Evolutionary conservation across 1,284 basidiomycete species (phyloP).

Genomic region (Apiotrichum mycotoxinovorans): DNA sequence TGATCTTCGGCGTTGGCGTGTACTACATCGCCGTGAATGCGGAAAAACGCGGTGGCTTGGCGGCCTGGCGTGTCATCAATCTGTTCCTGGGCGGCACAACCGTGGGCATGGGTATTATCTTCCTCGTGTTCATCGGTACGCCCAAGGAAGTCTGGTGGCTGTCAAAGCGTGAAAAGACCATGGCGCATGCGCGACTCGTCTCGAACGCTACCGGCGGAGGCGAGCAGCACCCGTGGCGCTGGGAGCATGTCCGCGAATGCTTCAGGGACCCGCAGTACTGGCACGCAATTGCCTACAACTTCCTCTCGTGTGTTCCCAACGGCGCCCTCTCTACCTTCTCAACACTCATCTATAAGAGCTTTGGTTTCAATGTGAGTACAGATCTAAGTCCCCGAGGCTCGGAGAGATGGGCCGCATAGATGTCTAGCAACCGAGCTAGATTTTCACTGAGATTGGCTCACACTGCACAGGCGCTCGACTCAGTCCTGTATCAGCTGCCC

Average conservation of each 20-base stretch:
- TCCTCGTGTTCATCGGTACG: constrained; percentile 29
- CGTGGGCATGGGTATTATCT: constrained; percentile 25
- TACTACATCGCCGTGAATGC: constrained; percentile 28
- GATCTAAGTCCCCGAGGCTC: background rate
- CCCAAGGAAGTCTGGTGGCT: constrained; percentile 33
- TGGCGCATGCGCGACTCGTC: constrained; percentile 30
- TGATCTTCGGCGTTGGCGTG: constrained; percentile 23
- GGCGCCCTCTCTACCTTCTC: constrained; percentile 16
- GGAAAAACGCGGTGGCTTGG: constrained; percentile 19
- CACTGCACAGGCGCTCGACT: background rate
- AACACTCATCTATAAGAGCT: constrained; percentile 22
- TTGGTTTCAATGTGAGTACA: constrained; percentile 25
- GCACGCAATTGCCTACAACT: constrained; percentile 24
- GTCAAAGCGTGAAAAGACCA: constrained; percentile 25
- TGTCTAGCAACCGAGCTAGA: too few species aligned
- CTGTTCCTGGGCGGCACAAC: constrained; percentile 35
- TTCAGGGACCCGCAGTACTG: constrained; percentile 24
- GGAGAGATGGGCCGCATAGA: constrained; percentile 1
- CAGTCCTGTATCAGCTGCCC: constrained; percentile 24
- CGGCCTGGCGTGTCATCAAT: constrained; percentile 36
- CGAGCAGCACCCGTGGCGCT: constrained; percentile 26
- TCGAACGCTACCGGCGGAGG: constrained; percentile 21
- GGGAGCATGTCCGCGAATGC: constrained; percentile 29
- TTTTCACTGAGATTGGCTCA: background rate
- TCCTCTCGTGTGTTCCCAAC: constrained; percentile 12